Percentiles rank a stretch among this genome's conserved stretches.
Conservation (phyloP, 179 eudicot species). For the Beta macrorhiza region DNA sequence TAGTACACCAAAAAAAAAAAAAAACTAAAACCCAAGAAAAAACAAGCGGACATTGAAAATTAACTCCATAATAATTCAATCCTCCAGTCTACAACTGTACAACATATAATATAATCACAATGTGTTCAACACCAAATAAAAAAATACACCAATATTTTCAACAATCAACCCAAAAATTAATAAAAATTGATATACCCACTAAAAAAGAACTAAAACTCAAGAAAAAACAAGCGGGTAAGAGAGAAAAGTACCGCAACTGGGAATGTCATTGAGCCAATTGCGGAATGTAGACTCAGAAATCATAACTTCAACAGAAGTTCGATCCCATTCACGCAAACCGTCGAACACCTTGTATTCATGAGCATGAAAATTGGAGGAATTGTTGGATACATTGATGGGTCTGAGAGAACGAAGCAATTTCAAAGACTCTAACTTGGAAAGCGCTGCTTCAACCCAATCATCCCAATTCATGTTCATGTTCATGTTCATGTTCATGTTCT, state of each 20-base stretch:
- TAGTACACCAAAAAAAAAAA: background rate
- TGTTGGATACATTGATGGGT: constrained; percentile 60
- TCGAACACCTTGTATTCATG: constrained; percentile 57
- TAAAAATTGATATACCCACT: background rate
- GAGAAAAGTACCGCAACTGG: constrained; percentile 56
- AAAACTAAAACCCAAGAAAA: background rate
- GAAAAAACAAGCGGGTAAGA: background rate
- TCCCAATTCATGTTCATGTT: constrained; percentile 54
- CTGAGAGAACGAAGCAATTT: constrained; percentile 76
- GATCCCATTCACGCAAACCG: constrained; percentile 70
- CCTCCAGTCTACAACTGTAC: background rate
- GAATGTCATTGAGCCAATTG: constrained; percentile 70
- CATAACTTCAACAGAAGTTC: constrained; percentile 65
- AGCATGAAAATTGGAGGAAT: constrained; percentile 19
- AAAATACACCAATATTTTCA: background rate
- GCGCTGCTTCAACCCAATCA: constrained; percentile 63
- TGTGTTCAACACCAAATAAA: background rate
- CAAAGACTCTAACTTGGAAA: constrained; percentile 56
- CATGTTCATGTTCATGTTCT: constrained; percentile 11
- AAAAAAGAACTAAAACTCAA: background rate
- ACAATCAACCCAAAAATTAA: background rate
- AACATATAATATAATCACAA: background rate
- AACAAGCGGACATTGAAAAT: background rate
- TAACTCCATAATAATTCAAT: background rate
- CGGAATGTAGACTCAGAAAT: constrained; percentile 60